Conservation (phyloP, 306 rosid species). For the Hippophae rhamnoides region DNA sequence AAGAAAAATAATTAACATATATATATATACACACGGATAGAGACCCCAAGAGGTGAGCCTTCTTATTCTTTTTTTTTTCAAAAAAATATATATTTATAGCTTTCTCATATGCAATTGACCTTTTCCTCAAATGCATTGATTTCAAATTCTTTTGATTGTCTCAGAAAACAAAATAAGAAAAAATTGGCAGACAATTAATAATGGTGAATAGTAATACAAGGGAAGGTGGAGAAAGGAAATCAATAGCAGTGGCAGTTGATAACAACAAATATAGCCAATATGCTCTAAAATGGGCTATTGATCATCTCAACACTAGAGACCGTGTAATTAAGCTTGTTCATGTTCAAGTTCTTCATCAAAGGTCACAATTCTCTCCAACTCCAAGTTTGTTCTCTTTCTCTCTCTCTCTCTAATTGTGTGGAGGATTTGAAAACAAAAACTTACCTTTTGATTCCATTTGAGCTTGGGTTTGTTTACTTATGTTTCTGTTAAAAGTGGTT, state of each 20-base stretch:
- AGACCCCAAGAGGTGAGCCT: no score
- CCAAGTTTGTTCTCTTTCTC: not conserved
- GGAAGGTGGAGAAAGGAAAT: not conserved
- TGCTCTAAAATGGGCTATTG: slow-evolving; percentile 31
- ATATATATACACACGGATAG: no score
- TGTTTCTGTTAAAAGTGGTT: not conserved
- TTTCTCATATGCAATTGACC: no score
- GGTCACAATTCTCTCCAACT: not conserved
- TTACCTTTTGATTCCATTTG: not conserved
- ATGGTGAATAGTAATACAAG: not conserved
- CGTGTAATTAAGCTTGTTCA: slow-evolving; percentile 20
- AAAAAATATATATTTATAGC: no score
- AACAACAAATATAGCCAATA: slow-evolving; percentile 19
- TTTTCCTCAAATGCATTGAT: no score
- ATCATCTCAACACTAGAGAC: slow-evolving; percentile 3
- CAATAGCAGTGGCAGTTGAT: slow-evolving; percentile 29
- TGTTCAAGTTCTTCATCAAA: slow-evolving; percentile 12
- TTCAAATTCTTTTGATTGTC: no score
- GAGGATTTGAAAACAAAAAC: not conserved
- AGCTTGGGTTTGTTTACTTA: no score
- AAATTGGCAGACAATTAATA: not conserved
- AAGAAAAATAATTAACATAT: no score
- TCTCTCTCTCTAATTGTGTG: not conserved
- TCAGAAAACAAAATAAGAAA: not conserved
- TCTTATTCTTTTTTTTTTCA: no score